phyloP scores from a whole-genome alignment of 1,139 yeast species.

The Hyphopichia burtonii region DNA sequence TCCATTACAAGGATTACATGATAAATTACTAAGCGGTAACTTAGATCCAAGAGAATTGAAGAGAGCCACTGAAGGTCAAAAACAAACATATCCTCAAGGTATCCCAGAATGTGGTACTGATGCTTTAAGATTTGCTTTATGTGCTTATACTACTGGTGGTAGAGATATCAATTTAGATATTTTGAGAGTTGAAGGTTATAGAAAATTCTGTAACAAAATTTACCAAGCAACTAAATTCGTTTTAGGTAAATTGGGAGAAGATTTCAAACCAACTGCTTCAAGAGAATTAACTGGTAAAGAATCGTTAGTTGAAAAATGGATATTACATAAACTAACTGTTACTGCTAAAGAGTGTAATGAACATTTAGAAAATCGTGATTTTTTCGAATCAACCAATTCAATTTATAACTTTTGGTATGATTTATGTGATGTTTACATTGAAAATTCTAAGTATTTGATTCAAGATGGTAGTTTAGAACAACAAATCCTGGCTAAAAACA shows the following conservation, averaged over 20 bases:
- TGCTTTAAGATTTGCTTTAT: constrained; percentile 94
- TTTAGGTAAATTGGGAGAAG: constrained; percentile 86
- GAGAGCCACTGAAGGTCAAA: constrained; percentile 88
- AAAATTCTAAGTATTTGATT: constrained; percentile 90
- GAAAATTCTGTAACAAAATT: constrained; percentile 98
- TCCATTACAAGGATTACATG: constrained; percentile 74
- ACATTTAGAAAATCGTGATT: constrained; percentile 79
- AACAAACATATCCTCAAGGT: constrained; percentile 89
- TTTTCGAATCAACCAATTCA: constrained; percentile 81
- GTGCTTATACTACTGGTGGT: constrained; percentile 99
- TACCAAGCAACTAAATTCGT: constrained; percentile 98
- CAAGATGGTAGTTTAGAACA: constrained; percentile 86
- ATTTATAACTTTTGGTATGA: constrained; percentile 96
- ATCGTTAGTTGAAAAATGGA: constrained; percentile 95
- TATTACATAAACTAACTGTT: constrained; percentile 76
- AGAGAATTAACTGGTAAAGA: constrained; percentile 71
- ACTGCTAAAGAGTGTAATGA: constrained; percentile 67
- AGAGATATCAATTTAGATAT: constrained; percentile 96
- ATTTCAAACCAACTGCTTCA: constrained; percentile 74
- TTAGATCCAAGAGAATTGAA: constrained; percentile 86
- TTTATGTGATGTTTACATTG: constrained; percentile 96
- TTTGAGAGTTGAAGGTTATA: constrained; percentile 96
- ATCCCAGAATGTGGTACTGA: constrained; percentile 99
- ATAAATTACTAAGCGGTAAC: constrained; percentile 76
- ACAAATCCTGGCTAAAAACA: constrained; percentile 87